Base-by-base conservation (phyloP, 805 yeast species). In the Candida nemodendra region DNA sequence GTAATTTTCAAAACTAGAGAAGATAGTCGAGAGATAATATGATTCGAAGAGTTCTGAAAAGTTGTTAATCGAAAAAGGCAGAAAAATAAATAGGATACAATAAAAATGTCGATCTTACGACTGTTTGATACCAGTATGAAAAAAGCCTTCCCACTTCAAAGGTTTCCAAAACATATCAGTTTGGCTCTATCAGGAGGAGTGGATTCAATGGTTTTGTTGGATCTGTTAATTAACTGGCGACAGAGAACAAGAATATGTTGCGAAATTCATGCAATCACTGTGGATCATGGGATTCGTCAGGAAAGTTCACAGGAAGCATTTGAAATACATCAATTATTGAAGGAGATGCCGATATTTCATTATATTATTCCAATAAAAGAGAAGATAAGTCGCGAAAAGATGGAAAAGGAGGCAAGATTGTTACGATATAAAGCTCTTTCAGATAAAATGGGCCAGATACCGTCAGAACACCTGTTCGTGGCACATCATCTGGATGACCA, bases 171-270 rank as follows among this genome's bases (percentile, higher is more conserved):
- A 17, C 17, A 14, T 13, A 22, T 18, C 4, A 36, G 36, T 3
- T 57, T 85, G 13, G 88, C 89, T 0, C 70, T 85, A 1, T 79
- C 88, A 12, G 95, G 95, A 1, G 95, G 95, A 1, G 88, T 81
- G 0, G 95, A 85, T 54, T 84, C 93, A 1, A 79, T 84, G 78
- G 79, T 84, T 11, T 56, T 85, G 30, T 68, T 84, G 0, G 71
- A 71, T 45, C 61, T 83, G 14, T 56, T 81, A 4, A 41, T 66
- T 9, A 39, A 35, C 3, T 44, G 61, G 32, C 50, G 59, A 5
- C 52, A 62, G 2, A 41, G 48, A 1, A 22, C 42, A 18, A 27
- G 30, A 7, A 19, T 24, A 1, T 22, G 34, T n/a, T 19, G 46
- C 2, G 37, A 59, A 16, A 56, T 79, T 1, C 57, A 59, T 36